Conservation (phyloP, 2,329 filamentous ascomycete species). For the Cercospora sesami region DNA sequence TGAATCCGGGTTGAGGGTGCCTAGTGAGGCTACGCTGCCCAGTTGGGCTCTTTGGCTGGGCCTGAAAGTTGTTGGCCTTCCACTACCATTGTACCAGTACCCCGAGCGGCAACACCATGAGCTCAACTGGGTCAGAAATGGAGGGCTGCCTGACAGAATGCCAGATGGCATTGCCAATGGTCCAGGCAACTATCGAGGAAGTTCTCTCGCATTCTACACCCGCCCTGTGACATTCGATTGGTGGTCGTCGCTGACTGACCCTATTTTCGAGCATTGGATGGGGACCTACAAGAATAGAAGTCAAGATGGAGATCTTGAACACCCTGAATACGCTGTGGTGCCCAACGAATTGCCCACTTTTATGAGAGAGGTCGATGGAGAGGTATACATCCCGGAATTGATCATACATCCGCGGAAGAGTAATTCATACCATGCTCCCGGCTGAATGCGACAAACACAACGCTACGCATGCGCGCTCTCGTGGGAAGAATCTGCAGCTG, state of each 20-base stretch:
- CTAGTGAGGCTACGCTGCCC: constrained; percentile 76
- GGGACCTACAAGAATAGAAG: constrained; percentile 19
- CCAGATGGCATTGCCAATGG: not conserved
- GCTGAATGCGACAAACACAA: not conserved
- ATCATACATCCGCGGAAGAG: constrained; percentile 44
- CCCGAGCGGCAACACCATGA: constrained; percentile 30
- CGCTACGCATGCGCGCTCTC: not conserved
- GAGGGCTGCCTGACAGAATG: constrained; percentile 1
- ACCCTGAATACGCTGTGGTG: constrained; percentile 9
- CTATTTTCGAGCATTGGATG: constrained; percentile 40
- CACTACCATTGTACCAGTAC: constrained; percentile 41
- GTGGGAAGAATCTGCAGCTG: not conserved
- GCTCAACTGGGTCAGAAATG: constrained; percentile 1
- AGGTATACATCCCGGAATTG: constrained; percentile 41
- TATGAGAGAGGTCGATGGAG: constrained; percentile 31
- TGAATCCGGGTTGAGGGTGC: constrained; percentile 46
- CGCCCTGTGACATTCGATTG: constrained; percentile 33
- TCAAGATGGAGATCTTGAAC: not conserved
- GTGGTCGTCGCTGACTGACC: constrained; percentile 38
- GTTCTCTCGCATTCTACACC: constrained; percentile 35
- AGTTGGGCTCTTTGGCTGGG: constrained; percentile 76
- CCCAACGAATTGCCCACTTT: constrained; percentile 36
- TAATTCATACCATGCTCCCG: not conserved
- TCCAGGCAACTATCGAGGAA: constrained; percentile 16
- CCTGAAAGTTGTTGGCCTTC: constrained; percentile 63